phyloP scores from a whole-genome alignment of 208 protist genomes.

The Wallacemonas collosoma region DNA sequence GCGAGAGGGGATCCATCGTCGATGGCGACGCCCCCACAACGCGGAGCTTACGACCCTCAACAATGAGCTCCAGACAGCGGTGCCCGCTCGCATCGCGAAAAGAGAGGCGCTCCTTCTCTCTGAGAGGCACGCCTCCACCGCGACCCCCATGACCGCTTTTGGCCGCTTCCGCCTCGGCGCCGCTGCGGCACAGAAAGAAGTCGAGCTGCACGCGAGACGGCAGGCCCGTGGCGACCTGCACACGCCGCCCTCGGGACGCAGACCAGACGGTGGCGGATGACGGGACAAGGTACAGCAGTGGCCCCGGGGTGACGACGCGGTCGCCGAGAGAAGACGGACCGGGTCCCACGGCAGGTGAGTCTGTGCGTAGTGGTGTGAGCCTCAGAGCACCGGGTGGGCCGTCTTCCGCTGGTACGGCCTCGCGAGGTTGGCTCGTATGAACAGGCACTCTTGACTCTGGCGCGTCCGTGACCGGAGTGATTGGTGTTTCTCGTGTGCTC shows the following conservation, averaged over 20 bases:
- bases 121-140: slow-evolving; percentile 12
- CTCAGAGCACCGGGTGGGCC: not conserved
- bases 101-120: slow-evolving; percentile 26
- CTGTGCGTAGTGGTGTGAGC: not conserved
- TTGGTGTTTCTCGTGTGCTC: not conserved
- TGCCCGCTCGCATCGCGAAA: slow-evolving; percentile 28
- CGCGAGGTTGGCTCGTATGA: not conserved
- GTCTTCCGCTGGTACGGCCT: not conserved
- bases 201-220: slow-evolving; percentile 18
- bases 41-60: slow-evolving; percentile 22
- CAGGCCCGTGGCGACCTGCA: not conserved
- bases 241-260: not conserved
- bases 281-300: slow-evolving; percentile 34
- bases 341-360: not conserved
- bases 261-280: not conserved
- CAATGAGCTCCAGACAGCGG: slow-evolving; percentile 28
- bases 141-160: slow-evolving; percentile 23
- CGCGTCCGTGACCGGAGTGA: not conserved
- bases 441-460: too few species aligned
- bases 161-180: not conserved
- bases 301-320: slow-evolving; percentile 29
- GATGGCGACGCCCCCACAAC: slow-evolving; percentile 15
- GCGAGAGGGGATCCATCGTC: not conserved
- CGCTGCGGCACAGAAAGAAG: slow-evolving; percentile 31
- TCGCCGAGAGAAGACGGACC: not conserved